phyloP scores from a whole-genome alignment of 2,329 filamentous ascomycete genomes.

The Juglanconis oblonga region DNA sequence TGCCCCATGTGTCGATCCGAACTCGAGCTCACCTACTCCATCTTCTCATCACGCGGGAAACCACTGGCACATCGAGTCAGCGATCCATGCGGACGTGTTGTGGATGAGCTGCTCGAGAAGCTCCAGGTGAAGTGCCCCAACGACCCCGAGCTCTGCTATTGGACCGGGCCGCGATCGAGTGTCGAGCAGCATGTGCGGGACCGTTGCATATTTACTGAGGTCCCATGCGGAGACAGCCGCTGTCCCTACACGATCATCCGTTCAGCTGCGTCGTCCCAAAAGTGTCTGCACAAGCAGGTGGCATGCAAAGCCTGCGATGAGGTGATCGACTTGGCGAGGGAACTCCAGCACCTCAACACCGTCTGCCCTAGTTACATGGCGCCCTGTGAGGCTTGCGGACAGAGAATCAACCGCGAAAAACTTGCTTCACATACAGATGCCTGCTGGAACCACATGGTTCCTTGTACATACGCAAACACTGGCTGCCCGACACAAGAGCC shows the following conservation, averaged over 20 bases:
- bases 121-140: conserved; percentile 60
- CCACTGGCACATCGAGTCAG: not conserved
- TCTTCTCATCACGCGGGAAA: conserved; percentile 31
- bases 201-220: conserved; percentile 52
- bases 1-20: conserved; percentile 60
- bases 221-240: conserved; percentile 50
- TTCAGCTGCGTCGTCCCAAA: no score
- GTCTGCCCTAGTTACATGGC: conserved; percentile 19
- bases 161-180: conserved; percentile 49
- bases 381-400: conserved; percentile 48
- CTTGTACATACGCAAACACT: no score
- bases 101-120: conserved; percentile 59
- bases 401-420: conserved; percentile 29
- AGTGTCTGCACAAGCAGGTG: no score
- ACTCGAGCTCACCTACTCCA: conserved; percentile 20
- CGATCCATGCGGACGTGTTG: conserved; percentile 39
- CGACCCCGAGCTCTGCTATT: conserved; percentile 44
- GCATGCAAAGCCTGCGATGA: conserved; percentile 6
- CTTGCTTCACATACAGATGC: not conserved
- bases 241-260: no score
- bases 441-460: not conserved
- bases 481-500: no score
- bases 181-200: conserved; percentile 56
- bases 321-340: conserved; percentile 1
- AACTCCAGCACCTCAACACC: conserved; percentile 35